These are phyloP conservation scores for Acmispon strigosus DNA, from an alignment of 306 rosid species.

Conservation along the genomic window DNA sequence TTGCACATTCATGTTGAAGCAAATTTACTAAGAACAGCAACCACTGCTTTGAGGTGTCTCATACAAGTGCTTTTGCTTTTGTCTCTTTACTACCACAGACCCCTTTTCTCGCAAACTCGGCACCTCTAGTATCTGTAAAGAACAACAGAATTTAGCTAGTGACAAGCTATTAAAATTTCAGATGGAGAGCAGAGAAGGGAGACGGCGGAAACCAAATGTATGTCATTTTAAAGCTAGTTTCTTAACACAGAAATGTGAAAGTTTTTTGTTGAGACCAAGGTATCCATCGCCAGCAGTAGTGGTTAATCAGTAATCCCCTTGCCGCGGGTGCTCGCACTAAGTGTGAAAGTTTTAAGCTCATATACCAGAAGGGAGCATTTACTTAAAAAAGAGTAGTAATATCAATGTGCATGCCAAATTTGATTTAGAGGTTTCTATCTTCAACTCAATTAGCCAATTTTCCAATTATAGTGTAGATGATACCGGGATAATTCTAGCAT, in stretches of 20 bases:
- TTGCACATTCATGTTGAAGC: neutral
- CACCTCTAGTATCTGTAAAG: constrained; percentile 62
- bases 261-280: too few relatives aligned
- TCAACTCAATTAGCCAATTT: neutral
- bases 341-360: neutral
- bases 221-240: neutral
- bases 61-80: constrained; percentile 38
- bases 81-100: constrained; percentile 53
- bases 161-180: too few relatives aligned
- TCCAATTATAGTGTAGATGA: neutral
- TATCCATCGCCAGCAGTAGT: too few relatives aligned
- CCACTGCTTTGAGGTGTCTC: constrained; percentile 27
- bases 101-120: constrained; percentile 68
- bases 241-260: neutral
- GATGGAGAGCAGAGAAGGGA: too few relatives aligned
- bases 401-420: neutral
- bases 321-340: too few relatives aligned
- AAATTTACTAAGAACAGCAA: constrained; percentile 46
- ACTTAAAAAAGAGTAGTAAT: neutral
- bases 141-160: neutral
- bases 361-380: neutral
- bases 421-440: neutral
- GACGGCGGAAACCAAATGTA: too few relatives aligned
- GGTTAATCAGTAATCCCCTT: too few relatives aligned
- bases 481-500: neutral